Evolutionary conservation across 768 basidiomycete genomes (phyloP).

Genomic region (Lactarius vividus): DNA sequence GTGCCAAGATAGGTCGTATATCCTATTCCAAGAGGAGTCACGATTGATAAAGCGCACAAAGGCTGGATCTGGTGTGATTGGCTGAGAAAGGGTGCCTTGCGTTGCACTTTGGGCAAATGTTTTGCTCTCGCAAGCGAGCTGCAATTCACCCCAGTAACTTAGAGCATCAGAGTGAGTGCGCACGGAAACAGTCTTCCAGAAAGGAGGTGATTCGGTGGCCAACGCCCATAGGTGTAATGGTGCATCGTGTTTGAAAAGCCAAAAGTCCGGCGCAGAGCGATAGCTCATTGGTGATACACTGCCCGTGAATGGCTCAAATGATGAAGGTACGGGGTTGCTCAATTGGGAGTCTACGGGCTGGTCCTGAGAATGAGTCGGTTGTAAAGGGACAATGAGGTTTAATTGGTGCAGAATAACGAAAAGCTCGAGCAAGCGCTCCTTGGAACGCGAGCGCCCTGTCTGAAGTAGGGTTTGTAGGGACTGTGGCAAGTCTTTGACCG

Average conservation of each 20-base stretch:
- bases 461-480: constrained; percentile 52
- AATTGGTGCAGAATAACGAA: constrained; percentile 58
- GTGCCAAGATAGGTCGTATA: constrained; percentile 63
- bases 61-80: constrained; percentile 32
- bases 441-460: constrained; percentile 56
- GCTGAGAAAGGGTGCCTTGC: constrained; percentile 29
- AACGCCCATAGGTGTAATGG: constrained; percentile 61
- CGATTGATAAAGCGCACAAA: constrained; percentile 56
- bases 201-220: constrained; percentile 48
- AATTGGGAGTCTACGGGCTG: constrained; percentile 48
- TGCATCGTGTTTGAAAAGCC: constrained; percentile 55
- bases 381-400: constrained; percentile 58
- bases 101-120: constrained; percentile 31
- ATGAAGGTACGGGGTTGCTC: constrained; percentile 43
- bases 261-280: constrained; percentile 55
- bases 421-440: constrained; percentile 58
- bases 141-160: constrained; percentile 58
- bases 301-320: constrained; percentile 46
- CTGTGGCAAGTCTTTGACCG: constrained; percentile 53
- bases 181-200: constrained; percentile 52
- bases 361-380: constrained; percentile 39
- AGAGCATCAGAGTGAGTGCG: constrained; percentile 39
- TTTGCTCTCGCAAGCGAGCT: constrained; percentile 44
- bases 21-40: constrained; percentile 53
- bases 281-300: constrained; percentile 47